Base-by-base conservation (phyloP, 2,329 filamentous ascomycete species). In the Phoma herbarum region DNA sequence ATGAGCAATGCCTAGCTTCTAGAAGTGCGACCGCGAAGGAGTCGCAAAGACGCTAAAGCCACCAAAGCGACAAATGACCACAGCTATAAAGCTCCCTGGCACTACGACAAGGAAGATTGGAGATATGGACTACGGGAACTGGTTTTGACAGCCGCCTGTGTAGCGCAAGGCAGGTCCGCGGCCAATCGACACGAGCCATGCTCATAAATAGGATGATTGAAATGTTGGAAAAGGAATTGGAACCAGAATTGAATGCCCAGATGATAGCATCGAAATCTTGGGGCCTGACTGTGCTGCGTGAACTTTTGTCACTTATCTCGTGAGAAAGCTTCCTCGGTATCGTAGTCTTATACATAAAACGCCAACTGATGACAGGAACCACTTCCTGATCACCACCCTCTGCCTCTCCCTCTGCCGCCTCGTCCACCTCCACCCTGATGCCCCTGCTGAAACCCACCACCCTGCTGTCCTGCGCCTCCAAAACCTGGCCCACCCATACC, bases 361-460 rank as follows among this genome's bases (percentile, higher is more conserved):
- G 64, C 66, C 66, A 59, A 47, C 50, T 56, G 41, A 58, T 60
- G 53, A 51, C 14, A 41, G n/a, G 18, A 28, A 20, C n/a, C 37
- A 14, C n/a, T 22, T 18, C 26, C 29, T 23, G 12, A 42, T 54
- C 43, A 70, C 65, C 71, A 71, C 41, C 72, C 67, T 46, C 69
- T 61, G 16, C 66, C 61, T 12, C 59, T 44, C n/a, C 55, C 67
- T 59, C 63, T 66, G 29, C 66, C 64, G 5, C 68, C 67, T 52
- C 74, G 60, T 20, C 51, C 51, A 23, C 37, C 48, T 31, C 71
- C 68, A 22, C 66, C 71, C 54, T 72, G 72, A 26, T 70, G 66
- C 4, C 71, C 73, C 48, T 71, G 65, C 25, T 70, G 70, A 47
- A 70, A 71, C 8, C 67, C 65, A 22, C 68, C 68, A 29, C 68